These are phyloP conservation scores for Phenoliferia sp. DNA, from an alignment of 1,284 basidiomycete genomes.

Conservation along the genomic window DNA sequence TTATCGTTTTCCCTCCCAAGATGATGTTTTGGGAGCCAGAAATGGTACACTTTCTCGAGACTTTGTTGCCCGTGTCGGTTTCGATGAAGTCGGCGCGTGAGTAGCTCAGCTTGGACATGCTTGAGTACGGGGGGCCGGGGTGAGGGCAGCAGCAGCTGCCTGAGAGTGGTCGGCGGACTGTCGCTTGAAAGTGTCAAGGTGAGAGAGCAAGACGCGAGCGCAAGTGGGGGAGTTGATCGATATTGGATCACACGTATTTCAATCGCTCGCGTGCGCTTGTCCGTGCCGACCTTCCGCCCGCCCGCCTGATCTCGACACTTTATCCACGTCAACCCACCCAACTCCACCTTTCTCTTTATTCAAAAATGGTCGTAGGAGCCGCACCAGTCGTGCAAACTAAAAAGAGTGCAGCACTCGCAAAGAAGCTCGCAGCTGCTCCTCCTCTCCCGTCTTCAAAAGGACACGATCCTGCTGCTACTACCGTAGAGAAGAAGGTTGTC, in stretches of 20 bases:
- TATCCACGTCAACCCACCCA: not conserved
- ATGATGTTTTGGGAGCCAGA: conserved; percentile 94
- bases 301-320: not conserved
- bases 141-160: no score
- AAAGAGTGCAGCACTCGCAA: not conserved
- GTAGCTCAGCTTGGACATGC: not conserved
- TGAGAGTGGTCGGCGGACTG: no score
- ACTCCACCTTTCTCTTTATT: not conserved
- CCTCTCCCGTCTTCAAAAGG: not conserved
- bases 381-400: not conserved
- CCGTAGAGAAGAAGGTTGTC: conserved; percentile 5
- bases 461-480: conserved; percentile 5
- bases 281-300: not conserved
- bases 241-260: not conserved
- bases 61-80: conserved; percentile 76
- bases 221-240: no score
- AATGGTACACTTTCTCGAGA: conserved; percentile 88
- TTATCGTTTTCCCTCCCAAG: conserved; percentile 93
- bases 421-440: conserved; percentile 1
- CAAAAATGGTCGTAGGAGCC: not conserved
- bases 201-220: no score
- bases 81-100: conserved; percentile 25
- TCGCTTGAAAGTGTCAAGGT: no score
- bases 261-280: not conserved
- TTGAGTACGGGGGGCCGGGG: not conserved